Conservation (phyloP, 202 grass and related monocot species). For the Dendrocalamus latiflorus region DNA sequence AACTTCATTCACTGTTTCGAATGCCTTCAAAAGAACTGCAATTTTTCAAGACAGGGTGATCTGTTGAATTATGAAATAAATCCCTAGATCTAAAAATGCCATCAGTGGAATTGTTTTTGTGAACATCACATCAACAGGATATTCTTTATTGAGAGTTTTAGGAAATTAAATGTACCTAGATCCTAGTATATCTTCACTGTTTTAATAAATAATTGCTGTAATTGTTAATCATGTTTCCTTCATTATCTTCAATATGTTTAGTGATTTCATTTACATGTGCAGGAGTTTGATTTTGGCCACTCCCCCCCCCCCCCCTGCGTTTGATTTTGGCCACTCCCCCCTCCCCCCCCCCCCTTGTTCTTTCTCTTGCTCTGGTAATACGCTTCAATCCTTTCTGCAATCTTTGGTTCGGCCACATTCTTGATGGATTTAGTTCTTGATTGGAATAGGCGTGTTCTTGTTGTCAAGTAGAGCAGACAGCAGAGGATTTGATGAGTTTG, state of each 20-base stretch:
- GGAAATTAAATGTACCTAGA: not conserved
- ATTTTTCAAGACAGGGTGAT: not conserved
- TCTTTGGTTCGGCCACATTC: no score
- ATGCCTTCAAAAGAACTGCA: not conserved
- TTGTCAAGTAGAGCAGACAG: no score
- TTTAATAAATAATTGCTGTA: not conserved
- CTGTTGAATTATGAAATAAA: not conserved
- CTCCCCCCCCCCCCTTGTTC: no score
- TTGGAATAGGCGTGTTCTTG: no score
- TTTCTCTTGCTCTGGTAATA: no score
- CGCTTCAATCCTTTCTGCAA: no score
- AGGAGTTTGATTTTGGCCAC: conserved; percentile 80
- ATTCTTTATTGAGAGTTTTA: not conserved
- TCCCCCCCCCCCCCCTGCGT: no score
- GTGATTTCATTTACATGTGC: conserved; percentile 51
- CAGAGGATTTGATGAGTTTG: no score
- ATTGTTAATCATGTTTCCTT: conserved; percentile 11
- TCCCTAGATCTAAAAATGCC: not conserved
- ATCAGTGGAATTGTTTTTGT: not conserved
- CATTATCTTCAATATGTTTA: conserved; percentile 32
- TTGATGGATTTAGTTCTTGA: no score
- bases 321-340: no score
- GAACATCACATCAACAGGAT: not conserved
- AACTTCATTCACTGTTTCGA: not conserved
- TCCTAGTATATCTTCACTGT: not conserved